These are phyloP conservation scores for Paecilomyces sp. DNA, from an alignment of 2,329 filamentous ascomycete species.

Conservation along the genomic window DNA sequence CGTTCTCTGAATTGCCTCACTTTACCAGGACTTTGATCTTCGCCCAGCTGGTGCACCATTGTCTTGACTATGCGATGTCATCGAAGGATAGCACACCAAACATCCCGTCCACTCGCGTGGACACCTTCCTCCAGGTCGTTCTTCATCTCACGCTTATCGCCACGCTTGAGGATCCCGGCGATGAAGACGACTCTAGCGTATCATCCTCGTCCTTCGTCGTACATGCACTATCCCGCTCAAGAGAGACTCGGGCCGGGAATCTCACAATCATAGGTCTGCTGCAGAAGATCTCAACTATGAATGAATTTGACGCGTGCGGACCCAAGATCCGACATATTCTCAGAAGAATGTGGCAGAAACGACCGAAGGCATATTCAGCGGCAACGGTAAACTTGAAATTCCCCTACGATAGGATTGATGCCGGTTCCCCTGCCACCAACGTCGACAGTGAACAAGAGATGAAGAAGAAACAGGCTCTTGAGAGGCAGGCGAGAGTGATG, in stretches of 20 bases:
- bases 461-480: conserved; percentile 85
- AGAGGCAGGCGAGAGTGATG: conserved; percentile 90
- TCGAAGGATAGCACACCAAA: conserved; percentile 61
- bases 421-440: conserved; percentile 67
- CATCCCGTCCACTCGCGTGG: conserved; percentile 74
- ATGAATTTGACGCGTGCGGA: conserved; percentile 74
- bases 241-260: conserved; percentile 34
- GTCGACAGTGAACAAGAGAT: conserved; percentile 57
- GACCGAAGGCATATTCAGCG: conserved; percentile 63
- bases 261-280: conserved; percentile 48
- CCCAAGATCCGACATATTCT: conserved; percentile 79
- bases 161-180: conserved; percentile 68
- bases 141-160: conserved; percentile 82
- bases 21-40: conserved; percentile 85
- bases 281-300: conserved; percentile 51
- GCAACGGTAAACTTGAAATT: conserved; percentile 56
- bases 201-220: conserved; percentile 61
- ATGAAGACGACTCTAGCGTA: conserved; percentile 46
- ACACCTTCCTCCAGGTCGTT: conserved; percentile 86
- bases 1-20: conserved; percentile 66
- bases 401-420: conserved; percentile 70
- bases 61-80: conserved; percentile 71
- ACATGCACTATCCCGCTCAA: conserved; percentile 59
- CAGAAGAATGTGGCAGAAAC: conserved; percentile 75
- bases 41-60: conserved; percentile 82